A percentile compares a stretch with the other conserved stretches of the same genome.
phyloP scores from a whole-genome alignment of 140 eudicot genomes.

The Anethum foeniculum region DNA sequence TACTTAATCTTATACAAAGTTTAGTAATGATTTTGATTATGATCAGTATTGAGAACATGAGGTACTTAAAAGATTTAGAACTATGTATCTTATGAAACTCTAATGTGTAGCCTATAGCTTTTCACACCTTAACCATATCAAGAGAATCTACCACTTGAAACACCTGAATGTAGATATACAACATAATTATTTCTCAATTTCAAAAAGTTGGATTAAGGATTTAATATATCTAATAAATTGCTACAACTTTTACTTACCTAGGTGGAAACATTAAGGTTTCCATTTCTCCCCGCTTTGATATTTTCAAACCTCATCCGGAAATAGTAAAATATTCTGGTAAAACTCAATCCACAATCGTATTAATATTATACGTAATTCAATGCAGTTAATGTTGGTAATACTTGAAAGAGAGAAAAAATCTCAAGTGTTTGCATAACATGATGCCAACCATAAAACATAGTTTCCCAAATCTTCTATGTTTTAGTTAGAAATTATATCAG shows the following conservation, averaged over 20 bases:
- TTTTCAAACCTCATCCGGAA: conserved; percentile 87
- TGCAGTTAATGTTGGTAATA: neutral
- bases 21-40: too few species aligned
- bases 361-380: neutral
- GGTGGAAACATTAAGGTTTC: conserved; percentile 88
- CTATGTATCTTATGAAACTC: conserved; percentile 87
- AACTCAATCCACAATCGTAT: neutral
- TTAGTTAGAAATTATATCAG: neutral
- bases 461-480: neutral
- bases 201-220: neutral
- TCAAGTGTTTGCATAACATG: neutral
- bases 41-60: too few species aligned
- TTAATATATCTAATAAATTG: neutral
- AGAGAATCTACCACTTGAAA: conserved; percentile 94
- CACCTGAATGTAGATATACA: conserved; percentile 39
- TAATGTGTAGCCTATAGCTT: conserved; percentile 96
- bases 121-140: conserved; percentile 94
- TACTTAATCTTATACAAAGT: too few species aligned
- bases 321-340: neutral
- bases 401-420: neutral
- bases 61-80: neutral
- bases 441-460: neutral
- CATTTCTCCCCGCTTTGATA: conserved; percentile 88
- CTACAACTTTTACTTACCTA: conserved; percentile 43
- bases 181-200: neutral